Percentiles rank a stretch among this genome's conserved stretches.
Conservation (phyloP, 164 flowering plant genomes). For the Stephania japonica region DNA sequence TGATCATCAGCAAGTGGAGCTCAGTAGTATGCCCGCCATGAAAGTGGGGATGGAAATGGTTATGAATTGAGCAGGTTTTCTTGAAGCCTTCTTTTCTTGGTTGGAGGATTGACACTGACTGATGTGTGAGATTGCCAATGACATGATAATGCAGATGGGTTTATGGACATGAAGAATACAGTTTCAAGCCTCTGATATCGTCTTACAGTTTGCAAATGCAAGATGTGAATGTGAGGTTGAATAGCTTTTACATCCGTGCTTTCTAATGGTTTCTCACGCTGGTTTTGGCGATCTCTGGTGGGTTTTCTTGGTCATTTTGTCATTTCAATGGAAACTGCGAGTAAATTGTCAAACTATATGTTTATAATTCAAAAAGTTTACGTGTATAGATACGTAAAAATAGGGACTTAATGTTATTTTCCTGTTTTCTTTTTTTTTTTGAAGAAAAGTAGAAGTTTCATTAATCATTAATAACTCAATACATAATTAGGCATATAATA, state of each 20-base stretch:
- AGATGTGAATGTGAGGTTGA: background rate
- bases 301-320: background rate
- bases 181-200: background rate
- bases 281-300: background rate
- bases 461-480: too few species aligned
- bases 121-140: background rate
- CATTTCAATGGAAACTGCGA: background rate
- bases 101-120: background rate
- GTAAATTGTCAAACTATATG: too few species aligned
- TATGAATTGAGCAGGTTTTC: background rate
- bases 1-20: conserved; percentile 61
- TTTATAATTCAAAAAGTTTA: too few species aligned
- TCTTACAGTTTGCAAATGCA: background rate
- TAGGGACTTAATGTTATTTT: too few species aligned
- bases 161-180: background rate
- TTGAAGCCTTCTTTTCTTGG: background rate
- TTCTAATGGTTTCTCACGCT: background rate
- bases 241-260: background rate
- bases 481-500: too few species aligned
- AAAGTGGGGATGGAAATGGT: conserved; percentile 22
- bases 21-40: conserved; percentile 40
- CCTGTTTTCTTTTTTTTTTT: too few species aligned
- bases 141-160: background rate
- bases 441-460: too few species aligned
- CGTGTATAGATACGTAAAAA: too few species aligned